Evolutionary conservation across 2,329 filamentous ascomycete species (phyloP), one percentile per base, ranked within the genome.

Genomic region (Ilyonectria destructans): DNA sequence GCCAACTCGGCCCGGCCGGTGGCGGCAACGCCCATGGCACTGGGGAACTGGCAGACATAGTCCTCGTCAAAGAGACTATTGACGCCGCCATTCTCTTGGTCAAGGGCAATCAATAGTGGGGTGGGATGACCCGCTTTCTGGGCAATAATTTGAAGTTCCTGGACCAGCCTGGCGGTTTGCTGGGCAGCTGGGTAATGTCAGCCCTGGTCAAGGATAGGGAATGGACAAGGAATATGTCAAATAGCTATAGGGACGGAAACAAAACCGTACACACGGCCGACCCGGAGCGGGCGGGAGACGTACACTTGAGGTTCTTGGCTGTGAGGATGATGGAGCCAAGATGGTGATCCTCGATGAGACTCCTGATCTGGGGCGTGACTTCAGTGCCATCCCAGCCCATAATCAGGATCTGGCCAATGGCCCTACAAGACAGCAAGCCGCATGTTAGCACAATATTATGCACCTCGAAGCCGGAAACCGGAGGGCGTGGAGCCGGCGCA

Each of bases 71-170:
- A 98, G 2, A 98, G 88, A 82, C 94, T 97, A 84, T 98, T 98
- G 80, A 98, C 96, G 3, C 96, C 95, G 71, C 96, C 96, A 89
- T 99, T 98, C 81, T 99, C 96, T 80, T 99, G 96, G 78, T 98
- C 96, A 43, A 98, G 85, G 45, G 93, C 95, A 75, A 99, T 98
- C 62, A 97, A 86, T 19, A 99, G 84, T 2, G 96, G 96, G 3
- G 96, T 92, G 3, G 93, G 92, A 80, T 98, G 96, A 21, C 96
- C 96, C 67, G 96, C 92, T 81, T 97, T 89, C 78, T 94, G 93
- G 43, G 96, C 96, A 78, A 97, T 96, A 57, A 91, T 95, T 82
- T 99, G 96, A 51, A 99, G 86, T 77, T 98, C 95, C 77, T 96
- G 92, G 33, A 97, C 94, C 48, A 98, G 87, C 77, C 88, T 89